Percentiles rank a stretch among this genome's conserved stretches.
Evolutionary conservation across 441 rosid genomes (phyloP).

Genomic region (Eruca vesicaria): DNA sequence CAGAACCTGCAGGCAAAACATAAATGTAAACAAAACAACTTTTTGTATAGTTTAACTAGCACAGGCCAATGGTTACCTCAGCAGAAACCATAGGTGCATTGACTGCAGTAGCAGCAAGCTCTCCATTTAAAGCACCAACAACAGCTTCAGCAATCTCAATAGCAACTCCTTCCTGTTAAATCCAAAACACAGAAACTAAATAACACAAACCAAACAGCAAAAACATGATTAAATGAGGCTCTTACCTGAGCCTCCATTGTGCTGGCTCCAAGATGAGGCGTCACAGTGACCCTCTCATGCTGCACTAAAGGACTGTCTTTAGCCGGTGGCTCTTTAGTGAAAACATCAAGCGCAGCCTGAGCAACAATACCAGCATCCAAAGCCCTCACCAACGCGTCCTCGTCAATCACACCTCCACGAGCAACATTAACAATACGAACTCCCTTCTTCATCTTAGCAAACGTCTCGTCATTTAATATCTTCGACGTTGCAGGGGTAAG

Average conservation of each 20-base stretch:
- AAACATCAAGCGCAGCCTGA: slow-evolving; percentile 98
- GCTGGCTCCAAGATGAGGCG: slow-evolving; percentile 99
- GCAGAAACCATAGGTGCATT: slow-evolving; percentile 99
- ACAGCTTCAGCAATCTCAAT: slow-evolving; percentile 94
- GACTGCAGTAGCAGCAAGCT: slow-evolving; percentile 96
- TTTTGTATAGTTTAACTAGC: no score
- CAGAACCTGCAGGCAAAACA: slow-evolving; percentile 84
- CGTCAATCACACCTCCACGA: slow-evolving; percentile 96
- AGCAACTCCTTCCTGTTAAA: background rate
- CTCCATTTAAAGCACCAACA: slow-evolving; percentile 90
- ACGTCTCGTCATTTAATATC: slow-evolving; percentile 77
- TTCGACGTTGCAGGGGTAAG: slow-evolving; percentile 76
- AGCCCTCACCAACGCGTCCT: slow-evolving; percentile 90
- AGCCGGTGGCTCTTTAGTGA: slow-evolving; percentile 80
- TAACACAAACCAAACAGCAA: background rate
- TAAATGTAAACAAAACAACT: no score
- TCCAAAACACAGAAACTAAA: background rate
- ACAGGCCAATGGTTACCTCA: no score
- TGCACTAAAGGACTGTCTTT: slow-evolving; percentile 77
- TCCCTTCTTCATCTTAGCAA: slow-evolving; percentile 95
- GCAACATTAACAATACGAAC: slow-evolving; percentile 91
- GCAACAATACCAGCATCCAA: slow-evolving; percentile 84
- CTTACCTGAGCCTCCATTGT: slow-evolving; percentile 71
- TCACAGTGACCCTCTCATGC: slow-evolving; percentile 80
- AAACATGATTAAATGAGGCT: background rate